Evolutionary conservation across 2,329 filamentous ascomycete genomes (phyloP), one percentile per base, ranked within the genome.

Genomic region (Colletotrichum sp.): DNA sequence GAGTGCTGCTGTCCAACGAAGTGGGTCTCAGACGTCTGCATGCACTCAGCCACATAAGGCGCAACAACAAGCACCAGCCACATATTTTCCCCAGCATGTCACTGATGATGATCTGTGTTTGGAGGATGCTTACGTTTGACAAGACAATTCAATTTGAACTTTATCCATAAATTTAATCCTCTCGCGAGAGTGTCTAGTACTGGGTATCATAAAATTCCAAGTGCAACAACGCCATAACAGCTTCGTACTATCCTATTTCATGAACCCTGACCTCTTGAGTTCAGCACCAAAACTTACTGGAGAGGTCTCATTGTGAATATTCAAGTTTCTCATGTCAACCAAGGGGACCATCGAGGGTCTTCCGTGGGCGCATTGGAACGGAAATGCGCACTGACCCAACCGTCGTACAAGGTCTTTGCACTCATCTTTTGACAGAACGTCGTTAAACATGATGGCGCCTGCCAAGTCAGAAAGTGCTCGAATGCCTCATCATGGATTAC

Each of bases 381-480:
- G 95, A 77, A 96, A 95, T 0, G 87, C 88, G 78, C 94, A 96
- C 1, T 80, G 81, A 0, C 90, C 88, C n/a, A 97, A 84, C 5
- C 87, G 87, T 3, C 71, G 76, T 0, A 96, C 82, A 39, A 97
- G 83, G 1, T 83, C 81, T 12, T 84, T 79, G 79, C 95, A 96
- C 77, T 95, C 89, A 0, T 87, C 83, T 1, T 82, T 77, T 0
- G 87, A 88, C 9, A 97, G 84, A 8, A 85, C 81, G 80, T 98
- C 95, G 79, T 96, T 96, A 84, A 98, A 98, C 94, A 96, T 96
- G 82, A 97, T 92, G 4, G 95, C 94, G 44, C 87, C 88, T 89
- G 18, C 0, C 2, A 1, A 15, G 16, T 60, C 12, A 71, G 72
- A 81, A 59, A 80, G 78, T 6, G 64, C 18, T 13, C 28, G 8